A percentile compares a stretch with the other conserved stretches of the same genome.
Evolutionary conservation across 208 protist genomes (phyloP).

Genomic region (Trypanosoma mega): DNA sequence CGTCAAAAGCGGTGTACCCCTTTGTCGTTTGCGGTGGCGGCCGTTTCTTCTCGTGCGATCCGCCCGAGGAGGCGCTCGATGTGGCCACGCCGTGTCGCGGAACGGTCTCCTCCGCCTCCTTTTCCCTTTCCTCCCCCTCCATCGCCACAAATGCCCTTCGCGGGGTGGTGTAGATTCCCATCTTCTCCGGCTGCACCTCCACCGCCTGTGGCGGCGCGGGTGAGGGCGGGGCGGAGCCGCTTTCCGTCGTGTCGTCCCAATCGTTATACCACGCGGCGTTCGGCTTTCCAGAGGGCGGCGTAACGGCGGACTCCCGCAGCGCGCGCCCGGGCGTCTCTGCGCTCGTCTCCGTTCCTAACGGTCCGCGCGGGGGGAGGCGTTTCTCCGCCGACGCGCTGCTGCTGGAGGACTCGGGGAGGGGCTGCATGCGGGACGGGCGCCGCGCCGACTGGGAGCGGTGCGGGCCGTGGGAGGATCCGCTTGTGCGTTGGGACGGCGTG

Average conservation of each 20-base stretch:
- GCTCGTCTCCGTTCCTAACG: constrained; percentile 13
- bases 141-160: constrained; percentile 35
- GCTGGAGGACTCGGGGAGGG: constrained; percentile 21
- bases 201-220: neutral
- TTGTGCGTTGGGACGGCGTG: no score
- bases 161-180: constrained; percentile 30
- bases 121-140: constrained; percentile 6
- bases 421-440: constrained; percentile 6
- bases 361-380: neutral
- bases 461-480: neutral
- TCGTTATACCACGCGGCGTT: constrained; percentile 14
- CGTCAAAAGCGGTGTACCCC: neutral
- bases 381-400: constrained; percentile 2
- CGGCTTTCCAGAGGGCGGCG: constrained; percentile 1
- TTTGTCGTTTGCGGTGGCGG: constrained; percentile 21
- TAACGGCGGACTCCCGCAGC: neutral
- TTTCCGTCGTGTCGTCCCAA: constrained; percentile 24
- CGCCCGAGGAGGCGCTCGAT: constrained; percentile 36
- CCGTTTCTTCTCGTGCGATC: neutral
- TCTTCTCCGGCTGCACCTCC: constrained; percentile 5
- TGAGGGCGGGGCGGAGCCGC: neutral
- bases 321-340: constrained; percentile 8
- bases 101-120: constrained; percentile 30
- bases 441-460: neutral
- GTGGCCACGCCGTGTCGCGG: constrained; percentile 45